Evolutionary conservation across 179 eudicot species (phyloP), one percentile per base, ranked within the genome.

Genomic region (Beta macrorhiza): DNA sequence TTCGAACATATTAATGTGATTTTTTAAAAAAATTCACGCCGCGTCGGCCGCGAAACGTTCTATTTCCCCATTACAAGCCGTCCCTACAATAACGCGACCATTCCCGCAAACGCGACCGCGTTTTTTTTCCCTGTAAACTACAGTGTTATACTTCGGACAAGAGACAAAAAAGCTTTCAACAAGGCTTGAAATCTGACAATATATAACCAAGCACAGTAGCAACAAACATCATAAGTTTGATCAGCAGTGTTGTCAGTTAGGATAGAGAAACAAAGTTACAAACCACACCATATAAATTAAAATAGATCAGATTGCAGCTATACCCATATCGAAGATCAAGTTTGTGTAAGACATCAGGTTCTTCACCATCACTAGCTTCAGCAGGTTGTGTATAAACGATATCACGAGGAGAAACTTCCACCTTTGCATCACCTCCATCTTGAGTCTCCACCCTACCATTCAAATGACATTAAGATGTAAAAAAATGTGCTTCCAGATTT

Each of bases 281-380:
- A 69, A 58, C 44, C 67, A 55, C 71, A 58, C 20, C 64, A 76
- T 5, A 62, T 22, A 52, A 75, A 61, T 61, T 68, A 51, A 29
- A 32, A 16, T 22, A 74, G 45, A 53, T 25, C 13, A 57, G 58
- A 79, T 45, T 19, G 67, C 73, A 74, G 82, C 67, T 85, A 37
- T 93, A 93, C 99, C 99, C 98, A 88, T 93, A 95, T 79, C 99
- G 97, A 84, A 92, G 95, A 90, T 95, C 98, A 86, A 95, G 98
- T 83, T 91, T 90, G 74, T 89, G 98, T 80, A 95, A 83, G 85
- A 95, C 84, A 76, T 85, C 82, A 53, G 96, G 94, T 77, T 89
- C 87, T 86, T 91, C 92, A 59, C 83, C 89, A 82, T 86, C 90
- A 84, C 86, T 85, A 58, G 91, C 90, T 84, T 92, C 98, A 82